These are phyloP conservation scores for Blastobotrys americana DNA, from an alignment of 805 yeast species.

Conservation along the genomic window DNA sequence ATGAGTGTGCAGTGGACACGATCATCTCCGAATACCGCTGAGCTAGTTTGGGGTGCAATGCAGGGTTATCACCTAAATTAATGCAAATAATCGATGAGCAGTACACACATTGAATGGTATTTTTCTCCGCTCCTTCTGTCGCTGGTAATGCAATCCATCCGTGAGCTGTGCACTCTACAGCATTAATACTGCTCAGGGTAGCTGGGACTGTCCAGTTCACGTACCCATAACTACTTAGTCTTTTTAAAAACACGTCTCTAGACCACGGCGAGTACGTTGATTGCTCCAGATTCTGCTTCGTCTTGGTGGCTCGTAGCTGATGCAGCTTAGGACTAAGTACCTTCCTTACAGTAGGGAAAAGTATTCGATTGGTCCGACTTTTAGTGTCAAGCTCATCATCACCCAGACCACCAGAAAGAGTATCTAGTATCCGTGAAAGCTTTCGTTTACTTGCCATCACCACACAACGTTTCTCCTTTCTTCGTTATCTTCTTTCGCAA, in stretches of 20 bases:
- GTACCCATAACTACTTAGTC: conserved; percentile 7
- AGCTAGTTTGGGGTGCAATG: conserved; percentile 5
- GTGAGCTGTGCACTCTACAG: conserved; percentile 11
- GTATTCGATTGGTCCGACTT: not conserved
- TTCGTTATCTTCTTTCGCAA: too few species aligned
- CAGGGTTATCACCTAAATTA: conserved; percentile 4
- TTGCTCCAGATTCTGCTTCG: not conserved
- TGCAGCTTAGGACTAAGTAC: not conserved
- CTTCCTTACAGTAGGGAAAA: not conserved
- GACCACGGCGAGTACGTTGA: conserved; percentile 12
- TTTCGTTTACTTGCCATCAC: conserved; percentile 9
- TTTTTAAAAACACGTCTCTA: conserved; percentile 7
- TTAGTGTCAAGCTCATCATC: not conserved
- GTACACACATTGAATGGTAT: conserved; percentile 8
- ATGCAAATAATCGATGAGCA: conserved; percentile 5
- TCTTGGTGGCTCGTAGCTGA: not conserved
- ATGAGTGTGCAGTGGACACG: conserved; percentile 3
- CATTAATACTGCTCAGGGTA: not conserved
- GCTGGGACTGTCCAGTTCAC: conserved; percentile 11
- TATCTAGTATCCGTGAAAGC: conserved; percentile 1
- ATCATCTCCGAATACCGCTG: conserved; percentile 3
- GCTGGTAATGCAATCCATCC: conserved; percentile 18
- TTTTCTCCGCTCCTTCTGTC: conserved; percentile 5
- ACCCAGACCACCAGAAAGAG: not conserved
- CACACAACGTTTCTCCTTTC: too few species aligned